These are phyloP conservation scores for Apiospora rasikravindrae DNA, from an alignment of 2,329 filamentous ascomycete species.

Conservation along the genomic window DNA sequence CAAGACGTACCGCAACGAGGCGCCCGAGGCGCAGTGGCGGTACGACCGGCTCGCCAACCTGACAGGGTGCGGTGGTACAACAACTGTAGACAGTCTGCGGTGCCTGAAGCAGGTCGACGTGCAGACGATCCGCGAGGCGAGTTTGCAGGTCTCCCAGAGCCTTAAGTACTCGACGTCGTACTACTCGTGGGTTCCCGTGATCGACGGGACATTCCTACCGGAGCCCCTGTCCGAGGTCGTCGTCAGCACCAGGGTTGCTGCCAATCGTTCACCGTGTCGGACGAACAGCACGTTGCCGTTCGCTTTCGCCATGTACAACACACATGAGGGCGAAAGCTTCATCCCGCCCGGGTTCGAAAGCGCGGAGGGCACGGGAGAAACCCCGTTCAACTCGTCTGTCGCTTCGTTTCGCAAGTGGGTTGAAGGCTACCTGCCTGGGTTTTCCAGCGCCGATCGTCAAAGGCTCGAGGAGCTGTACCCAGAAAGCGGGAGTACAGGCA, in stretches of 20 bases:
- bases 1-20: conserved; percentile 60
- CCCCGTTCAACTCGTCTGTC: conserved; percentile 54
- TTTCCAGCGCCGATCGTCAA: conserved; percentile 46
- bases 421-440: conserved; percentile 55
- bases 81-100: conserved; percentile 43
- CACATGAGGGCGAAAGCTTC: conserved; percentile 68
- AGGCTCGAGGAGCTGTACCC: conserved; percentile 54
- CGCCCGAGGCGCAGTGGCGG: conserved; percentile 54
- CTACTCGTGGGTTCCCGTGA: conserved; percentile 65
- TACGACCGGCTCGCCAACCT: conserved; percentile 52
- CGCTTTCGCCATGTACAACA: conserved; percentile 64
- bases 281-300: conserved; percentile 31
- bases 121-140: conserved; percentile 58
- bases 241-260: conserved; percentile 38
- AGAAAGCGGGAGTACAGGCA: conserved; percentile 49
- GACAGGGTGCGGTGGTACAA: conserved; percentile 50
- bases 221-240: conserved; percentile 49
- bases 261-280: not conserved
- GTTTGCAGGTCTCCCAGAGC: conserved; percentile 51
- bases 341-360: conserved; percentile 54
- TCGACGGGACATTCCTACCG: conserved; percentile 59
- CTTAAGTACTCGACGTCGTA: conserved; percentile 60
- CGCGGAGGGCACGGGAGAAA: conserved; percentile 35
- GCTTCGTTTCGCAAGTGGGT: conserved; percentile 60
- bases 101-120: conserved; percentile 62